Evolutionary conservation across 164 flowering plant genomes (phyloP).

Genomic region (Vitis cinerea): DNA sequence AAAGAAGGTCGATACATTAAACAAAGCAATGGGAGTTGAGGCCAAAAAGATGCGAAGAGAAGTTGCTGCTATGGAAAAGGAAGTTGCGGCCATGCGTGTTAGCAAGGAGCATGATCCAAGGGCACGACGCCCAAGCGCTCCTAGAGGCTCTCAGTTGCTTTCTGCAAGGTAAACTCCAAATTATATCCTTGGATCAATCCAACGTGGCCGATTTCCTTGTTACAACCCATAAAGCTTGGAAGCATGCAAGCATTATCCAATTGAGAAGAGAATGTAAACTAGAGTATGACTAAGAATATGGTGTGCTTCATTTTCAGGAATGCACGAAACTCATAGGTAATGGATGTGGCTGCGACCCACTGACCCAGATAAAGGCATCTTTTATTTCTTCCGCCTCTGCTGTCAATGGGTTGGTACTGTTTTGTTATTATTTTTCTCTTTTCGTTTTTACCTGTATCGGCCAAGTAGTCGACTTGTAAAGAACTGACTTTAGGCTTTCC

Average conservation of each 20-base stretch:
- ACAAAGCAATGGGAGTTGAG: constrained; percentile 76
- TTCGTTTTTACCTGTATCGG: background rate
- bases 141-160: constrained; percentile 42
- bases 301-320: constrained; percentile 19
- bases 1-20: constrained; percentile 69
- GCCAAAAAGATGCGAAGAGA: constrained; percentile 76
- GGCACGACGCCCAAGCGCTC: constrained; percentile 31
- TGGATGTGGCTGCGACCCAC: background rate
- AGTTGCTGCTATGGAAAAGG: constrained; percentile 72
- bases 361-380: background rate
- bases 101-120: constrained; percentile 48
- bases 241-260: constrained; percentile 2
- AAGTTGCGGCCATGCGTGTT: constrained; percentile 55
- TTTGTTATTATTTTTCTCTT: background rate
- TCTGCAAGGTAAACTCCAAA: constrained; percentile 33
- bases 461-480: constrained; percentile 16
- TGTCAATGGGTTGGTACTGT: background rate
- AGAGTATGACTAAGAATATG: background rate
- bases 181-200: background rate
- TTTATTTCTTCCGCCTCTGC: background rate
- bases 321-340: constrained; percentile 14
- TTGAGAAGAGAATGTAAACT: background rate
- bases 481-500: constrained; percentile 11
- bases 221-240: background rate
- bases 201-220: too few species aligned